These are phyloP conservation scores for Ophiostoma montium DNA, from an alignment of 2,329 filamentous ascomycete genomes.

Conservation along the genomic window DNA sequence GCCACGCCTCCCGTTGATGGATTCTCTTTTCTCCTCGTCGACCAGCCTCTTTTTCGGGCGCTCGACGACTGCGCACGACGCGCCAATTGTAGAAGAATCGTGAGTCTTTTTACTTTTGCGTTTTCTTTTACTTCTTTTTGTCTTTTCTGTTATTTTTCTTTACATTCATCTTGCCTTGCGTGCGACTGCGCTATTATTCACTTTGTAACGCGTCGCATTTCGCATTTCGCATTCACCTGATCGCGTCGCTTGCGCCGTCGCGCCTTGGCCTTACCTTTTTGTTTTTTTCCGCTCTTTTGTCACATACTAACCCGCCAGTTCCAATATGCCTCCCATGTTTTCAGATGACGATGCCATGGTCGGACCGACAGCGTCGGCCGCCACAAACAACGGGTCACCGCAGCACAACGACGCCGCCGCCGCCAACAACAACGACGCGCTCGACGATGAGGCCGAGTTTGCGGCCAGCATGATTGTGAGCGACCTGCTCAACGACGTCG, in stretches of 20 bases:
- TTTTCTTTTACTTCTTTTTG: not conserved
- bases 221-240: too few relatives aligned
- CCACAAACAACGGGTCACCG: constrained; percentile 2
- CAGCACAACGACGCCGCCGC: too few relatives aligned
- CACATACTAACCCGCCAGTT: not conserved
- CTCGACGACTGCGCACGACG: not conserved
- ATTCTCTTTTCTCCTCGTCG: constrained; percentile 7
- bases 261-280: too few relatives aligned
- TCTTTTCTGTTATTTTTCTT: not conserved
- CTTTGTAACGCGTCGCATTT: too few relatives aligned
- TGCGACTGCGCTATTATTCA: not conserved
- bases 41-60: constrained; percentile 7
- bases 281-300: not conserved
- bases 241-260: too few relatives aligned
- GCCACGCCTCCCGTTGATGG: not conserved
- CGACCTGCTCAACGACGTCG: constrained; percentile 2
- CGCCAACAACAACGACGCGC: constrained; percentile 1
- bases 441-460: not conserved
- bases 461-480: constrained; percentile 4
- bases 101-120: too few relatives aligned
- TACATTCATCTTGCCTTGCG: too few relatives aligned
- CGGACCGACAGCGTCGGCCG: constrained; percentile 3
- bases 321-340: not conserved
- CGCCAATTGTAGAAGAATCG: not conserved
- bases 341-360: not conserved